Evolutionary conservation across 495 filamentous ascomycete genomes (phyloP), one percentile per base, ranked within the genome.

Genomic region (Aspergillus egyptiacus): DNA sequence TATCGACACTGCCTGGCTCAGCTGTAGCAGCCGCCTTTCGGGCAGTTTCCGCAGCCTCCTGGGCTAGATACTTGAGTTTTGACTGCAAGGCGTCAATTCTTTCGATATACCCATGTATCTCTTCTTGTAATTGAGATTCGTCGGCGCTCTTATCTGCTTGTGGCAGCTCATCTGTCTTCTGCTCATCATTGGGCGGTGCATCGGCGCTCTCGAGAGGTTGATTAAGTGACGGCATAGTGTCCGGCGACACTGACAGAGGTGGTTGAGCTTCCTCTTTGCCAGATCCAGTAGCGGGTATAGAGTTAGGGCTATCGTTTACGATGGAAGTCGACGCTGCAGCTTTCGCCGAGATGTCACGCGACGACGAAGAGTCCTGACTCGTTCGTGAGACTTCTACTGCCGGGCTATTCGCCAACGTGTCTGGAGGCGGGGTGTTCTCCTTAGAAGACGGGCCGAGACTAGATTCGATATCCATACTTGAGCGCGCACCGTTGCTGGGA

Each of bases 71-170:
- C 46, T 87, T 82, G 20, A 98, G 73, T 60, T 96, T 96, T 6
- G 87, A 80, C 62, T 96, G 86, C 8, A 98, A 72, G 15, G 94
- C 86, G 67, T 97, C 93, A 31, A 97, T 95, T 2, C 87, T 82
- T 66, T 96, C 93, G 10, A 91, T 78, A 49, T 94, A 91, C 9
- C 70, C 75, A 55, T 93, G 81, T 14, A 85, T 75, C 60, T 96
- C 90, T 58, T 89, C 86, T 47, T 89, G 87, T 58, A 85, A 75
- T 41, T 83, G 80, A 20, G 72, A 62, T 36, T 86, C 78, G 2
- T 78, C 68, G 19, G 73, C 73, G 41, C 85, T 78, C 31, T 82
- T 66, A n/a, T 83, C 73, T 15, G 73, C 69, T 39, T 75, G 73
- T 32, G 83, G 56, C 13, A 78, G 69, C 33, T 69, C 64, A 11